Percentiles rank a stretch among this genome's conserved stretches.
Conservation (phyloP, 2,329 filamentous ascomycete genomes). For the Alternaria solani region DNA sequence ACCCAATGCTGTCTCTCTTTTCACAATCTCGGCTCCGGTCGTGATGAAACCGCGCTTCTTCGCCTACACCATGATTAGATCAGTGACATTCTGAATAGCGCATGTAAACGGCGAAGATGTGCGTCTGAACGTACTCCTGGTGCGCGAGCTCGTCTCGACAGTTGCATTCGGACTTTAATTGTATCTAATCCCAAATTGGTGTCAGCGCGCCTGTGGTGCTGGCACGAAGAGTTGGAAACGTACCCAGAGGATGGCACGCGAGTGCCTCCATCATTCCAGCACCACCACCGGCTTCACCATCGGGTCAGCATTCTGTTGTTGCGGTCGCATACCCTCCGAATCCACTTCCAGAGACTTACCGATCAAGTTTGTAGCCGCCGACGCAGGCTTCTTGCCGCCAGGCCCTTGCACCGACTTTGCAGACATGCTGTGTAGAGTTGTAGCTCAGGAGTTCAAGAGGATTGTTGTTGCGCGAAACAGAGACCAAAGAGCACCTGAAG, state of each 20-base stretch:
- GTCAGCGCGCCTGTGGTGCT: neutral
- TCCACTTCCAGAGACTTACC: slow-evolving; percentile 62
- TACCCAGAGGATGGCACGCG: slow-evolving; percentile 91
- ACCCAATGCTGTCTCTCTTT: slow-evolving; percentile 87
- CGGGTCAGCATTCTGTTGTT: slow-evolving; percentile 22
- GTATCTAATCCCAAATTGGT: slow-evolving; percentile 70
- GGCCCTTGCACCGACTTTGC: slow-evolving; percentile 65
- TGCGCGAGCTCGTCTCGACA: slow-evolving; percentile 82
- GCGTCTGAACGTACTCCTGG: slow-evolving; percentile 71
- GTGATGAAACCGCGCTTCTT: slow-evolving; percentile 86
- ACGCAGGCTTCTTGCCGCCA: slow-evolving; percentile 77
- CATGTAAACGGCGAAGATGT: neutral
- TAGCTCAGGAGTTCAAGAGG: slow-evolving; percentile 4
- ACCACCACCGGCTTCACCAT: slow-evolving; percentile 81
- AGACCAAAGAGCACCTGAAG: neutral
- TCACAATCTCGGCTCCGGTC: slow-evolving; percentile 86
- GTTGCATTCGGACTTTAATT: slow-evolving; percentile 99
- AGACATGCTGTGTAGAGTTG: slow-evolving; percentile 58
- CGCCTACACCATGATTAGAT: slow-evolving; percentile 50
- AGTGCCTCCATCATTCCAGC: slow-evolving; percentile 99
- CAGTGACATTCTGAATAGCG: slow-evolving; percentile 9
- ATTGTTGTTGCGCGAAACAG: neutral
- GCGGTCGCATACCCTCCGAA: neutral
- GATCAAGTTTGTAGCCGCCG: slow-evolving; percentile 88
- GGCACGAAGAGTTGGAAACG: slow-evolving; percentile 31